Evolutionary conservation across 805 yeast genomes (phyloP), one percentile per base, ranked within the genome.

Genomic region (Candida montana): DNA sequence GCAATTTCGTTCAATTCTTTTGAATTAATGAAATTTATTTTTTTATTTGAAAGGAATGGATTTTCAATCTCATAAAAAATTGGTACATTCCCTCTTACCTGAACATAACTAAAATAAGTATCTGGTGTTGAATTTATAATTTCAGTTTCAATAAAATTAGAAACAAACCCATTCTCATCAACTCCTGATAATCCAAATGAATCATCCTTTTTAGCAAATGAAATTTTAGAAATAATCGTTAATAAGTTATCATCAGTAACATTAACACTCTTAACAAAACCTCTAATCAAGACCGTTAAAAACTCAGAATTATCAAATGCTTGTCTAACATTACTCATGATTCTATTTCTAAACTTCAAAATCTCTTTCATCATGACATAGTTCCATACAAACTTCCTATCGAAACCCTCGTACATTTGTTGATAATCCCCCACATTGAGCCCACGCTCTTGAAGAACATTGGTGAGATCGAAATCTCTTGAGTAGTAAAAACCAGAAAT

Each of bases 101-200:
- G 96, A 0, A 83, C 74, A 61, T 83, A 91, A 1, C 96, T 79
- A 53, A 81, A 83, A 64, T 70, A 62, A 63, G 74, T 59, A 5
- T 48, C 48, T 34, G 67, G 64, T 33, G 70, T 67, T 55, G 79
- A 74, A 44, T 81, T 71, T 17, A 93, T 79, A 16, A 88, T 71
- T 55, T 93, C 99, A 0, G 96, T 84, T 56, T 89, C 97, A 26
- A 88, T 86, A 55, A 81, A 88, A 59, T 87, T 89, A 33, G 98
- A 90, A 20, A 90, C 95, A 55, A 84, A 74, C 1, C 99, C 99
- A 47, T 84, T 83, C 52, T 86, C 96, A 60, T 89, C 96, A 19
- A 89, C 79, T 23, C 98, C 98, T 48, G 91, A 73, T 7, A 87
- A 81, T 50, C 84, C 86, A 58, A 82, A 86, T 2, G 36, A 21